A percentile compares a stretch with the other conserved stretches of the same genome.
Conservation (phyloP, 352 stramenopile genomes). For the Elongisporangium anandrum region DNA sequence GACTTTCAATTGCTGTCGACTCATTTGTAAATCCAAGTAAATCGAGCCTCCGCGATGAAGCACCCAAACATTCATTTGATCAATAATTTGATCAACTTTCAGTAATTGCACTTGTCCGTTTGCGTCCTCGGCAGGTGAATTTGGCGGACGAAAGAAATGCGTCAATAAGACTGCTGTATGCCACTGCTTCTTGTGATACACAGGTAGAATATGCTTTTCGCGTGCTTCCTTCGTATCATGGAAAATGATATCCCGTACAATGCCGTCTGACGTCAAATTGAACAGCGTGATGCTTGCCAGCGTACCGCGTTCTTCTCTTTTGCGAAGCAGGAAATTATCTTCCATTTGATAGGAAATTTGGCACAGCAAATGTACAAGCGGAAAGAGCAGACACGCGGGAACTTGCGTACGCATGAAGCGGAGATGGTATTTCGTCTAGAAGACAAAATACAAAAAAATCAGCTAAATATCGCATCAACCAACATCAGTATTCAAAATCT, state of each 20-base stretch:
- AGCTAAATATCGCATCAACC: constrained; percentile 6
- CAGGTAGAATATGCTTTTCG: constrained; percentile 78
- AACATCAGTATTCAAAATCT: constrained; percentile 2
- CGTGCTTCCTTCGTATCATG: constrained; percentile 82
- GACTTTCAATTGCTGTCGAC: constrained; percentile 78
- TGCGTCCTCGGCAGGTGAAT: constrained; percentile 63
- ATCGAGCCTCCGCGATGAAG: constrained; percentile 81
- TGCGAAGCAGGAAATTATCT: constrained; percentile 77
- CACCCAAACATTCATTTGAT: constrained; percentile 85
- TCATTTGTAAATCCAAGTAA: constrained; percentile 86
- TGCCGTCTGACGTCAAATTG: constrained; percentile 82
- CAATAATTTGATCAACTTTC: constrained; percentile 85
- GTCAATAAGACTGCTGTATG: constrained; percentile 81
- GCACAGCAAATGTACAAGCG: constrained; percentile 75
- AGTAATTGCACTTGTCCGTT: constrained; percentile 79
- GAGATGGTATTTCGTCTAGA: constrained; percentile 81
- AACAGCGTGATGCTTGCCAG: constrained; percentile 79
- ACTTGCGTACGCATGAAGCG: constrained; percentile 80
- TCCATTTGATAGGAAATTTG: constrained; percentile 89
- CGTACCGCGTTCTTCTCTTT: constrained; percentile 74
- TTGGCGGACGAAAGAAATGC: constrained; percentile 74
- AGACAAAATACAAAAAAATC: constrained; percentile 5
- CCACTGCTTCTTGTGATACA: constrained; percentile 87
- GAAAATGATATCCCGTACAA: constrained; percentile 85
- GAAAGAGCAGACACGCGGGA: constrained; percentile 77